Percentiles rank a stretch among this genome's conserved stretches.
phyloP scores from a whole-genome alignment of 805 yeast species.

The Candida sphagnicola region DNA sequence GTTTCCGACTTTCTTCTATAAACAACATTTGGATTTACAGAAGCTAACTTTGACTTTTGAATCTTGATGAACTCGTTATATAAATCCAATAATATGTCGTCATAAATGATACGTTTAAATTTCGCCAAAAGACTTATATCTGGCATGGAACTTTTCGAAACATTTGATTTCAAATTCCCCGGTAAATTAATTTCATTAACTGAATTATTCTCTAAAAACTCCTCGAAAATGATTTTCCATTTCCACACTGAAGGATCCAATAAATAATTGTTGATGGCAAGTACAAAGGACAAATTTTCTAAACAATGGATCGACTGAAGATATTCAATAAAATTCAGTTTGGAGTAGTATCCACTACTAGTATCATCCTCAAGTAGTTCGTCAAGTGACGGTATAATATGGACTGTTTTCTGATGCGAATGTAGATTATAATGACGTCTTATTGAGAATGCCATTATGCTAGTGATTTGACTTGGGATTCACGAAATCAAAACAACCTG shows the following conservation, averaged over 20 bases:
- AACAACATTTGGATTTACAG: neutral
- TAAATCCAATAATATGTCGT: constrained; percentile 10
- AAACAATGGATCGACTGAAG: constrained; percentile 4
- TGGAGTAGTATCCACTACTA: constrained; percentile 3
- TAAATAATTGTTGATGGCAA: constrained; percentile 3
- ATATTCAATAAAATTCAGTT: constrained; percentile 4
- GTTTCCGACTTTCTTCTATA: constrained; percentile 1
- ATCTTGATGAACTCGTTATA: constrained; percentile 8
- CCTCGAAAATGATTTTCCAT: constrained; percentile 6
- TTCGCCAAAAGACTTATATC: constrained; percentile 3
- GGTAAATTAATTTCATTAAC: constrained; percentile 10
- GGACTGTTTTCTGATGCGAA: constrained; percentile 1
- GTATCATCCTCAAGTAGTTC: constrained; percentile 1
- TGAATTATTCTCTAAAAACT: constrained; percentile 7
- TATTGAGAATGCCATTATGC: neutral
- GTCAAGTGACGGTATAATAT: constrained; percentile 1
- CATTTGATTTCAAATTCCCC: constrained; percentile 5
- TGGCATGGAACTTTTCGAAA: constrained; percentile 4
- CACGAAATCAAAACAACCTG: no score
- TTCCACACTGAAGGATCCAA: constrained; percentile 2
- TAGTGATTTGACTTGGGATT: no score
- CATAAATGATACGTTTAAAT: constrained; percentile 7
- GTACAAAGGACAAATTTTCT: constrained; percentile 3
- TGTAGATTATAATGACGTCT: neutral
- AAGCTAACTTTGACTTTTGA: constrained; percentile 2